Base-by-base conservation (phyloP, 192 early-diverging fungal species). In the Coemansia umbellata region DNA sequence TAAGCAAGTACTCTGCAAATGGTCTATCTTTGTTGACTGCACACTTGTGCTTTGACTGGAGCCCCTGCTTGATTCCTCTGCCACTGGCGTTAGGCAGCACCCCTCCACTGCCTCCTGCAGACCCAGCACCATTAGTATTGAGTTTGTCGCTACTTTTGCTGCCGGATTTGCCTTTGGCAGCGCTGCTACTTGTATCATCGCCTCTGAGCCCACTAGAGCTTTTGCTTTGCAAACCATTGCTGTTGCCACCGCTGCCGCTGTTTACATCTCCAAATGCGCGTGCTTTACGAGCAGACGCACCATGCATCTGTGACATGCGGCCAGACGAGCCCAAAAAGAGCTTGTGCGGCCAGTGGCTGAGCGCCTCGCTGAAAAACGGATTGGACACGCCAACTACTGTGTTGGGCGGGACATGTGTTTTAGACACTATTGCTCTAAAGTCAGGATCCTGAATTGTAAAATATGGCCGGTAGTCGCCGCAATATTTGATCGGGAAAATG, bases 361-460 rank as follows among this genome's bases (percentile, higher is more conserved):
- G 70, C 4, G 91, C 85, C 63, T 93, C 91, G 54, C 80, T 79
- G 61, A 98, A 96, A 48, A 92, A 92, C 5, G 92, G 91, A 63
- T 98, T 98, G 5, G 96, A 97, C 5, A 94, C 91, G 9, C 96
- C 96, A 4, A 98, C 68, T n/a, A 98, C 75, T 24, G 86, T 83
- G 51, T 85, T 90, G 8, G 84, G 80, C 10, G 90, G 83, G 28
- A 91, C 87, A 50, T 81, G 80, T 48, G 70, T 80, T 50, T 71
- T 76, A 37, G 66, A 69, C 15, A 69, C 67, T 22, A 70, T 78
- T 33, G 56, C 64, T 44, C 88, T 86, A 48, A 96, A 91, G 63
- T 98, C 96, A 3, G 88, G 74, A 61, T 95, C 94, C 65, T 95
- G 93, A 51, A 98, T 91, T 3, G 96, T 98, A 61, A 98, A 94